Base-by-base conservation (phyloP, 2,329 filamentous ascomycete genomes). In the Trichoderma arundinaceum region DNA sequence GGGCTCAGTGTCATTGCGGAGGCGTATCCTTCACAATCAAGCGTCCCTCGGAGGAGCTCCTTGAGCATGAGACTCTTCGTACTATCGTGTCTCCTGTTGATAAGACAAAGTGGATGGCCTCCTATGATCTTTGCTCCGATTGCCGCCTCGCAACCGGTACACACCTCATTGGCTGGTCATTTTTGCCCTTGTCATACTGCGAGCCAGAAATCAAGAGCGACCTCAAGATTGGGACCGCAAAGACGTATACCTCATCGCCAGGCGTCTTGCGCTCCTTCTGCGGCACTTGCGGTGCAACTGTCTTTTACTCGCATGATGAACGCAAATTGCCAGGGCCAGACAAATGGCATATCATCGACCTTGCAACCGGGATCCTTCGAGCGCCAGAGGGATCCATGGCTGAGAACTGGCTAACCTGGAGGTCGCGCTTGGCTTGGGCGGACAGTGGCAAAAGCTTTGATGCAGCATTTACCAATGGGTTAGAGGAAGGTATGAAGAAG, bases 391-490 rank as follows among this genome's bases (percentile, higher is more conserved):
- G 81, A 0, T 69, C 75, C 2, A 75, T 79, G 72, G 80, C 80
- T 0, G 77, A 81, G 68, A 73, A 76, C 7, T 84, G 82, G 82
- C 66, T 84, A 17, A 78, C 76, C 1, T 84, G 82, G 82, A 73
- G 79, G 59, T 76, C 79, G 19, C 72, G 74, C 64, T 35, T 79
- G 9, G 75, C 72, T 1, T 78, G 72, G 70, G 60, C 67, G 7
- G 73, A 76, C 7, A 74, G 72, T 33, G 81, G 80, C 3, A 74
- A 70, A 66, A 66, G 62, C 22, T 83, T 74, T 60, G 80, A 83
- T 54, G 32, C 61, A 0, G 70, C 67, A 1, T 80, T 83, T 68
- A 64, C 69, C 0, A 72, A 77, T 65, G 73, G 73, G 1, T 39
- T 83, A 62, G 67, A 72, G 41, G 69, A 76, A 17, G 81, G 81